Evolutionary conservation across 2,329 filamentous ascomycete species (phyloP), one percentile per base, ranked within the genome.

Genomic region (Grosmannia serpens): DNA sequence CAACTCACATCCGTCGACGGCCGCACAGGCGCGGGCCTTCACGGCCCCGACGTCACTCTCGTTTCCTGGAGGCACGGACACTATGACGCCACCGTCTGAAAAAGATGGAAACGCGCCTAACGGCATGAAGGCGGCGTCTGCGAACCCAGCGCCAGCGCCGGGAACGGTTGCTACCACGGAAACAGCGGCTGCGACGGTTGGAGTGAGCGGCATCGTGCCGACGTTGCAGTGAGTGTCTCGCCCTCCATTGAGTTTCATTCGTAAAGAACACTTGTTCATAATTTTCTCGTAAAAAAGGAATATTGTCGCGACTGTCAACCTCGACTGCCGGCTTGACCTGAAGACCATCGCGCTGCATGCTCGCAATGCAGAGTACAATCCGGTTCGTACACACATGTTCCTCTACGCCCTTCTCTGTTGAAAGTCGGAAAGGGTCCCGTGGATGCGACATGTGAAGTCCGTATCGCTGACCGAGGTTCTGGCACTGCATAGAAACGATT

Each of bases 291-390:
- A 59, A 60, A 60, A 61, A 90, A 95, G 90, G 86, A 96, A 97
- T 78, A 96, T 97, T 77, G 92, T 99, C 74, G 94, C 94, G 66
- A 99, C 94, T 67, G 94, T 99, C 79, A 99, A 99, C 75, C 83
- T 97, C 70, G 91, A 95, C 79, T 96, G 92, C 77, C 91, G 94
- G 68, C 79, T 97, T 77, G 94, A 99, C 73, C 82, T 99, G 66
- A 99, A 99, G 87, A 99, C 94, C 68, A 99, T 99, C 72, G 94
- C 94, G 68, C 83, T 99, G 72, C 94, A 99, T 75, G 94, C 94
- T 64, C 87, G 94, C 75, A 99, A 99, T 74, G 94, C 94, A 64
- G 94, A 99, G 81, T 96, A 96, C 81, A 96, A 96, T 71, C 91
- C 91, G 62, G 63, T 64, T 63, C 61, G 63, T 64, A 63, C 55